Evolutionary conservation across 2,329 filamentous ascomycete species (phyloP), one percentile per base, ranked within the genome.

Genomic region (Trichoderma oligosporum): DNA sequence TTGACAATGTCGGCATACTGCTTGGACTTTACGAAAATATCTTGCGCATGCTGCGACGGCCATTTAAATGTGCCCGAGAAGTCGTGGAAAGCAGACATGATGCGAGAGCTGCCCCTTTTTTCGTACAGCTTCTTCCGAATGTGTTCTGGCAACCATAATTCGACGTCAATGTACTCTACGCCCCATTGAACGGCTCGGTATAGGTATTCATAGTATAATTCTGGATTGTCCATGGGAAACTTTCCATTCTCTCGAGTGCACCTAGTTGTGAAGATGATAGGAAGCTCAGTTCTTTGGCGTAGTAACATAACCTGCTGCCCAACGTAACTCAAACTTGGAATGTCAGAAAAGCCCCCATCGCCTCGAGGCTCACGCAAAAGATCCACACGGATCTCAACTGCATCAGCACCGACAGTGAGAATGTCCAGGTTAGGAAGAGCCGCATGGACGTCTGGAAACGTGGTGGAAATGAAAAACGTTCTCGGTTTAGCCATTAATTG

Each of bases 51-150:
- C 6, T 81, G 73, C 0, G 88, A 89, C 1, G 87, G 87, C 90
- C 90, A 95, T 66, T 86, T 89, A 78, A 93, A 93, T 1, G 78
- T 86, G 1, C 89, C 88, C 0, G 89, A 91, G 67, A 93, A 93
- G 74, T 94, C 90, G 70, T 95, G 91, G 66, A 93, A 94, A 11
- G 91, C 90, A n/a, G 89, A 93, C 76, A 95, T 91, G 71, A 96
- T 91, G 62, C 86, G 87, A 66, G 87, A 93, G 71, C 85, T 88
- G 2, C 89, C 89, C 63, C 87, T 86, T 54, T 82, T 79, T 63
- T 87, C 82, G 53, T 84, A 87, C 8, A 95, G 73, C 59, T 77
- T 80, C 61, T 78, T 78, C 61, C 90, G 80, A 56, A 95, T 89
- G 6, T 82, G 76, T 68, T 92, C 89, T 1, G 90, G 90, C 35